Evolutionary conservation across 371 early-diverging fungal species (phyloP), one percentile per base, ranked within the genome.

Genomic region (Nematocida sp.): DNA sequence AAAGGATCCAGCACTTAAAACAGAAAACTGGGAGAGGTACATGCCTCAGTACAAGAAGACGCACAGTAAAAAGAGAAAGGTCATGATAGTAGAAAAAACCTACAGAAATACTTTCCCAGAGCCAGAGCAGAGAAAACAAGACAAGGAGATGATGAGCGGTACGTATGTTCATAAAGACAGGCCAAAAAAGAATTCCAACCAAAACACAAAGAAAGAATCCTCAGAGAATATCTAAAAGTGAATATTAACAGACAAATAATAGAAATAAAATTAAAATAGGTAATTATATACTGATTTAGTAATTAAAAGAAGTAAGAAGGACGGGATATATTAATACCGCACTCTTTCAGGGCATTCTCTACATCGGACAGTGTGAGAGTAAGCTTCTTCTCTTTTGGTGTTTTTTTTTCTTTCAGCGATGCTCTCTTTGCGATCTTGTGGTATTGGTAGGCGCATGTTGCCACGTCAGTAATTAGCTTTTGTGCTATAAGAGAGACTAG

Each of bases 11-110:
- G 93, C 92, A 72, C 89, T 95, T 75, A 93, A 93, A 54, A 90
- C 91, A 50, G 97, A 96, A 86, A 91, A 91, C 23, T 99, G 99
- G 99, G 96, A 95, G 73, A 90, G 97, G 64, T 98, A 95, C 89
- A 88, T 98, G 64, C 99, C 99, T 6, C 90, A 95, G 78, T 94
- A 95, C 90, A 94, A 94, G 85, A 95, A 95, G 90, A 90, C 90
- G 86, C 92, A 92, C 71, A 88, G 90, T 82, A 92, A 92, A 87
- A 87, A 90, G 54, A 89, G 91, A 86, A 76, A 67, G 11, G 11
- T 6, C 40, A 13, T 23, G 20, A 15, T 54, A 70, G 25, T 25
- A 13, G 62, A 82, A 62, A 55, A 70, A 62, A 70, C 46, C 5
- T 23, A 71, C 6, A 55, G 66, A 27, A 66, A 39, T 2, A 73